Evolutionary conservation across 1,284 basidiomycete species (phyloP), one percentile per base, ranked within the genome.

Genomic region (Earliella scabrosa): DNA sequence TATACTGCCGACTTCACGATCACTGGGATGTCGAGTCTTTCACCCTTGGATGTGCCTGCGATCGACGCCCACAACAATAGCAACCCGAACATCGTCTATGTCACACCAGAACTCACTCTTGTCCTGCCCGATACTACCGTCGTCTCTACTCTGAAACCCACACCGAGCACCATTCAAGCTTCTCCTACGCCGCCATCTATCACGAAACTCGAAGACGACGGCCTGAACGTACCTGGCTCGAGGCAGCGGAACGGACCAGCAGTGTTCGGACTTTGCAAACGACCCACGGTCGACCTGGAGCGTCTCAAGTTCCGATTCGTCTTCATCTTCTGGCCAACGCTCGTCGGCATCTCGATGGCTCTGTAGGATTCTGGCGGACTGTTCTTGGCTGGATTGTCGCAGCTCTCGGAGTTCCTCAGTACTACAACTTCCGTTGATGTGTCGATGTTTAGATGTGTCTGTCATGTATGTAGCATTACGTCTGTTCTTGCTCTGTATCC

Each of bases 251-350:
- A 41, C 11, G 61, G 65, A 40, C 65, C 60, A 36, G 63, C 70
- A 13, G 18, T 6, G 7, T 16, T 21, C 4, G 45, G 41, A 58
- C 63, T 50, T 57, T 65, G 45, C 59, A 67, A 14, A 38, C 59
- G 61, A 18, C 54, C 61, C 21, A 53, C 60, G 1, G 54, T 77
- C 39, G 75, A 79, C 54, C 64, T 76, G 46, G 78, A 80, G 55
- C 74, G 73, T 63, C 65, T 80, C 62, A 80, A 78, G 67, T 83
- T 83, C 63, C 69, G 75, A 21, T 61, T 83, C 44, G 75, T 82
- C 52, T 84, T 82, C 57, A 74, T 86, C 58, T 71, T 81, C 35
- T 85, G 82, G 82, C 83, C 83, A 5, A 78, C 80, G 10, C 67
- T 85, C 58, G 74, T 85, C 58, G 83, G 82, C 4, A 67, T 82